Conservation (phyloP, 306 rosid species). For the Malus fusca region DNA sequence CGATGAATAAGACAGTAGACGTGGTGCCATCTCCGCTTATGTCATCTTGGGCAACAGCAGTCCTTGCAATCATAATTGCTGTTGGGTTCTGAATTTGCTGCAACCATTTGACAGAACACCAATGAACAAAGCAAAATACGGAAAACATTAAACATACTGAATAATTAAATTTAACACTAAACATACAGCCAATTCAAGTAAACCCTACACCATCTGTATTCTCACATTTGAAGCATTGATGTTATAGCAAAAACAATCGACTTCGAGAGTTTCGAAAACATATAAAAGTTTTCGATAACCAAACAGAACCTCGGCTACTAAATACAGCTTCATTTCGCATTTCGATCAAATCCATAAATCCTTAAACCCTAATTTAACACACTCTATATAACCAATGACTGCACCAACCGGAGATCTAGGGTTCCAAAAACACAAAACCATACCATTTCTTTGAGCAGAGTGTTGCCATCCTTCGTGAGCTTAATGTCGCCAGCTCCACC, state of each 20-base stretch:
- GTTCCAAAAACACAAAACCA: not conserved
- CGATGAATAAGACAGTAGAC: slow-evolving; percentile 86
- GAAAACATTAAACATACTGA: too few relatives aligned
- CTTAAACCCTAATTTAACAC: not conserved
- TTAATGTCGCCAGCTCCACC: too few relatives aligned
- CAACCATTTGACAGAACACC: not conserved
- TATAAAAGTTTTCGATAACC: too few relatives aligned
- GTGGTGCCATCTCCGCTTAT: slow-evolving; percentile 96
- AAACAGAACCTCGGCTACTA: too few relatives aligned
- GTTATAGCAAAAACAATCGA: too few relatives aligned
- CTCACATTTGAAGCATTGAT: too few relatives aligned
- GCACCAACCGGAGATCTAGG: slow-evolving; percentile 20
- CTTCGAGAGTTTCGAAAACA: too few relatives aligned
- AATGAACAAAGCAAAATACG: not conserved
- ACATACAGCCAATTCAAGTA: too few relatives aligned
- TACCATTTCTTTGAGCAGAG: slow-evolving; percentile 92
- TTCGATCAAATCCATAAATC: not conserved
- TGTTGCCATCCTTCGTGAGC: too few relatives aligned
- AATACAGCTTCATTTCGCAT: not conserved
- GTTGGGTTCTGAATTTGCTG: slow-evolving; percentile 99
- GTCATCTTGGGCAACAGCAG: slow-evolving; percentile 97
- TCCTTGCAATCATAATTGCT: slow-evolving; percentile 95
- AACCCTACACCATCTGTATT: too few relatives aligned
- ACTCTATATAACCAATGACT: not conserved
- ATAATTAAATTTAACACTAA: too few relatives aligned